phyloP scores from a whole-genome alignment of 228 moss, liverwort and hornwort genomes.

The Sphagnum fallax region DNA sequence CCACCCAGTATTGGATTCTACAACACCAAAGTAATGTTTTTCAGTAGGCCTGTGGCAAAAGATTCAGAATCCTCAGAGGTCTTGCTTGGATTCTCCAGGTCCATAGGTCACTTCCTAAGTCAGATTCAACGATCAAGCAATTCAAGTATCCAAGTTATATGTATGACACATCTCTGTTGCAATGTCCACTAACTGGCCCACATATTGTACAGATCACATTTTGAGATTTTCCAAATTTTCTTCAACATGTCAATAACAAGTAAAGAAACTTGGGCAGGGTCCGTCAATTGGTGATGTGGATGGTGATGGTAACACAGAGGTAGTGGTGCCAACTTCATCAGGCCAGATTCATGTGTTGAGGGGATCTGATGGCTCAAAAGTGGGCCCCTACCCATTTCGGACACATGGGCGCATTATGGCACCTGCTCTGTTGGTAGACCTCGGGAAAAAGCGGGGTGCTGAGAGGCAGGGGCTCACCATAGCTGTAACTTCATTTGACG shows the following conservation, averaged over 20 bases:
- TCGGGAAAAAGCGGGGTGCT: slow-evolving; percentile 37
- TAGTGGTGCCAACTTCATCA: slow-evolving; percentile 90
- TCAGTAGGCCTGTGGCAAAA: no score
- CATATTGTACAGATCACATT: not conserved
- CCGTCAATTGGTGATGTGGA: slow-evolving; percentile 92
- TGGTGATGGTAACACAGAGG: slow-evolving; percentile 87
- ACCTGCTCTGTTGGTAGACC: slow-evolving; percentile 84
- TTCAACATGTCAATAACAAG: not conserved
- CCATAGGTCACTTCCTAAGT: not conserved
- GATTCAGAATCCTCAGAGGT: not conserved
- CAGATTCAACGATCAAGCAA: no score
- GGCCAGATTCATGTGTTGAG: slow-evolving; percentile 82
- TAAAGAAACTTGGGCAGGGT: slow-evolving; percentile 36
- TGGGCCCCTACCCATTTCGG: slow-evolving; percentile 73
- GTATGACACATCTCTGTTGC: no score
- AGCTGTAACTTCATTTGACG: slow-evolving; percentile 94
- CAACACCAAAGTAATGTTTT: no score
- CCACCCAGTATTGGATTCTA: not conserved
- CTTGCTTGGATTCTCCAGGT: not conserved
- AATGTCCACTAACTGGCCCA: not conserved
- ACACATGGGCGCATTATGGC: slow-evolving; percentile 98
- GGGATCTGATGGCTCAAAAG: slow-evolving; percentile 66
- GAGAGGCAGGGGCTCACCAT: slow-evolving; percentile 75
- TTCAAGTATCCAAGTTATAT: no score
- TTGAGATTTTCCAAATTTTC: not conserved